These are phyloP conservation scores for Bacidia gigantensis DNA, from an alignment of 495 filamentous ascomycete genomes.

Conservation along the genomic window DNA sequence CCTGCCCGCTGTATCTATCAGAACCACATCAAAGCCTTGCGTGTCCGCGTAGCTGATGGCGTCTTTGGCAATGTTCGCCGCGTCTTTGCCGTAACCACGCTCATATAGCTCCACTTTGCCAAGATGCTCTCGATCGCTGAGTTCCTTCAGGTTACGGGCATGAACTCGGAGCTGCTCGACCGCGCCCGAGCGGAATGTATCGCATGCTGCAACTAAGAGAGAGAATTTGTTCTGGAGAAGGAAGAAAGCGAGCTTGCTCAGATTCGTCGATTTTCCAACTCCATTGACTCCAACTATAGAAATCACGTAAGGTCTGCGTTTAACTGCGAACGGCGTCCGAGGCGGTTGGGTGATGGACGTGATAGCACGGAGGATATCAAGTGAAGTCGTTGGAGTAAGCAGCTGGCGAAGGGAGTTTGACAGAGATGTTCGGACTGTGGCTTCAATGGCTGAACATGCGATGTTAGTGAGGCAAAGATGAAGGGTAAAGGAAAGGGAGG, in stretches of 20 bases:
- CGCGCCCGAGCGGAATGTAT: constrained; percentile 94
- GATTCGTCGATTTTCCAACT: constrained; percentile 92
- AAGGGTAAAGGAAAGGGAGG: background rate
- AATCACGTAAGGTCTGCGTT: constrained; percentile 79
- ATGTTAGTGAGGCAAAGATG: constrained; percentile 1
- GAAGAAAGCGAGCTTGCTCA: constrained; percentile 96
- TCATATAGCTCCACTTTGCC: constrained; percentile 84
- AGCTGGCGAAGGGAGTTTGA: constrained; percentile 85
- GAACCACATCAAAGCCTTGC: constrained; percentile 75
- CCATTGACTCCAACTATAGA: constrained; percentile 97
- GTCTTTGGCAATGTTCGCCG: constrained; percentile 87
- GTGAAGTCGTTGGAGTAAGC: constrained; percentile 83
- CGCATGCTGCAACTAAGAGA: constrained; percentile 88
- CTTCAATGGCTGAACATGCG: constrained; percentile 46
- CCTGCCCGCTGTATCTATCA: constrained; percentile 91
- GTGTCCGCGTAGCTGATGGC: constrained; percentile 66
- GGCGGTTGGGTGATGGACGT: constrained; percentile 56
- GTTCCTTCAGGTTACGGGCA: constrained; percentile 75
- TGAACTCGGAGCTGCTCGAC: constrained; percentile 96
- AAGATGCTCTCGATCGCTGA: constrained; percentile 59
- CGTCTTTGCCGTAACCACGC: constrained; percentile 95
- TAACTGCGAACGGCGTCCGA: constrained; percentile 28
- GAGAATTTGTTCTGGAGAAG: constrained; percentile 90
- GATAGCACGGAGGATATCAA: constrained; percentile 90
- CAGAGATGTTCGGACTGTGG: constrained; percentile 69